Evolutionary conservation across 345 rosid species (phyloP), one percentile per base, ranked within the genome.

Genomic region (Litchi chinensis): DNA sequence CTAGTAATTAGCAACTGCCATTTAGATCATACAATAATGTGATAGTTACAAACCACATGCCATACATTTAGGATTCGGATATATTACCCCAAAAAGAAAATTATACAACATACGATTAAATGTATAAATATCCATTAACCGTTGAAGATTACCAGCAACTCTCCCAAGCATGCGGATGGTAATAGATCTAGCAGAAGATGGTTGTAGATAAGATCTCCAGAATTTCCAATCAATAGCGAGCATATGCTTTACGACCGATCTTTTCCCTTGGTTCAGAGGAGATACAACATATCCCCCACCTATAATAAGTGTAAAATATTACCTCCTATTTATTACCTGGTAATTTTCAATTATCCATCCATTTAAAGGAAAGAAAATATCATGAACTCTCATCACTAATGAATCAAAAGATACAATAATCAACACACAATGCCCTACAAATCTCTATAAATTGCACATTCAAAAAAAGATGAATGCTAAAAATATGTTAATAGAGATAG

Each of bases 261-360:
- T 90, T 82, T 82, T 89, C 73, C 95, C 98, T 62, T 92, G 88
- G 71, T 88, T 88, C 28, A 85, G 80, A 19, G 98, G 98, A 85
- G 95, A 87, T 74, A 95, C 86, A 70, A 95, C 97, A 86, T 90
- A 95, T 83, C 98, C 98, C 56, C 98, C 98, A 84, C 98, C 98
- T 93, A 88, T 78, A 77, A 88, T 83, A 50, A 72, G 39, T 56
- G 77, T 46, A 80, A 60, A 67, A 60, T 70, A 50, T 81, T 75
- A 76, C 22, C 57, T 46, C 41, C 75, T 72, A 16, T 64, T 40
- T 40, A 39, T 60, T 22, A 39, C 70, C 52, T 32, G 62, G 65
- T 68, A 75, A 32, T 68, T 75, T 44, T 69, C 71, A 21, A 56
- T 39, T 41, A 57, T 67, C 64, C 5, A 52, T 19, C 37, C 39